Percentiles rank a stretch among this genome's conserved stretches.
These are phyloP conservation scores for Zygnema cylindricum DNA, from an alignment of 139 green algal genomes.

Conservation along the genomic window DNA sequence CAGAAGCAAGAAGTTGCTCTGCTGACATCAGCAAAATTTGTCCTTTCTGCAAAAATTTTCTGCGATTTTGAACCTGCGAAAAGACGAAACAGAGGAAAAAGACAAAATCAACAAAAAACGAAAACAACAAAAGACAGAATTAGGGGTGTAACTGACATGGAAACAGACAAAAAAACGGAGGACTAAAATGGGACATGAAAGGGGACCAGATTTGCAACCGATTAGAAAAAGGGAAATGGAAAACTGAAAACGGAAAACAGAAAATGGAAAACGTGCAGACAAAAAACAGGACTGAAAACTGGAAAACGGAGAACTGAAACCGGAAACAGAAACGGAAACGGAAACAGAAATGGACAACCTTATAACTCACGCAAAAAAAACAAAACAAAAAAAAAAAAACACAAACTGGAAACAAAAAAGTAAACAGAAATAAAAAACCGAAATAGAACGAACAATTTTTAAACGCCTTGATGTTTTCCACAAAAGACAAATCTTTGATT, in stretches of 20 bases:
- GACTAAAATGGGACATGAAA: not conserved
- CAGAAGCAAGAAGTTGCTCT: not conserved
- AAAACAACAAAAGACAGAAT: not conserved
- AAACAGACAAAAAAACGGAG: not conserved
- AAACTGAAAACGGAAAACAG: not conserved
- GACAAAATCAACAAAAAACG: not conserved
- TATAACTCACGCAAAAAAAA: no score
- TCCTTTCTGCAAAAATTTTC: not conserved
- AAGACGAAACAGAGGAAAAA: not conserved
- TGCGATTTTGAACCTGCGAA: not conserved
- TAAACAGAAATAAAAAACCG: no score
- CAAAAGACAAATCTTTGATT: no score
- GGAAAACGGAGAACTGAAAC: not conserved
- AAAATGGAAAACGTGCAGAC: not conserved
- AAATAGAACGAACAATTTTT: no score
- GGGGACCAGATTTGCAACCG: not conserved
- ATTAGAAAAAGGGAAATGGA: not conserved
- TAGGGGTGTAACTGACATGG: not conserved
- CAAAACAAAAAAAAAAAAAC: no score
- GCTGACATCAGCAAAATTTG: not conserved
- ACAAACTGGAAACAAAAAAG: no score
- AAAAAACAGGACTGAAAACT: not conserved
- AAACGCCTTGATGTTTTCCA: no score
- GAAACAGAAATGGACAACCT: no score
- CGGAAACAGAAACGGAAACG: no score